phyloP scores from a whole-genome alignment of 73 alveolate genomes.

The Uronychia binucleata region DNA sequence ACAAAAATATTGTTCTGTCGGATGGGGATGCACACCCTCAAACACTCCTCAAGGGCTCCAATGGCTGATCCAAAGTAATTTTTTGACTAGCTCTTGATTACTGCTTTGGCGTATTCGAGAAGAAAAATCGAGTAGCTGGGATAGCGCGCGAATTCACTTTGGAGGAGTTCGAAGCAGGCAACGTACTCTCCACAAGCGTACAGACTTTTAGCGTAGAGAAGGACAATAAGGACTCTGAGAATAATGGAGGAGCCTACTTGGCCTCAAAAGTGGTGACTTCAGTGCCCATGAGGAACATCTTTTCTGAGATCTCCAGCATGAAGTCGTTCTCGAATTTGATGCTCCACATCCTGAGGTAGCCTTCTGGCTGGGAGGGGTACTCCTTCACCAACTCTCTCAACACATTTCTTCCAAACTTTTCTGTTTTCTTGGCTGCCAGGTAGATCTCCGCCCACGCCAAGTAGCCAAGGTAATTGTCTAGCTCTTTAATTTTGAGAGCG shows the following conservation, averaged over 20 bases:
- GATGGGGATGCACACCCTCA: slow-evolving; percentile 4
- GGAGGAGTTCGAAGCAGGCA: slow-evolving; percentile 21
- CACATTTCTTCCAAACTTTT: slow-evolving; percentile 42
- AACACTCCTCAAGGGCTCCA: slow-evolving; percentile 44
- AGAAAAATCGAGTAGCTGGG: slow-evolving; percentile 18
- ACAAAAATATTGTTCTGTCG: slow-evolving; percentile 1
- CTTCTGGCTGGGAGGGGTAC: slow-evolving; percentile 51
- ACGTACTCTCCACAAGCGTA: not conserved
- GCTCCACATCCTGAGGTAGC: slow-evolving; percentile 65
- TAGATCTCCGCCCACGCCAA: slow-evolving; percentile 70
- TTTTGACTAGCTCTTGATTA: not conserved
- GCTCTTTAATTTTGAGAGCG: slow-evolving; percentile 47
- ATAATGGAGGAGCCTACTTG: not conserved
- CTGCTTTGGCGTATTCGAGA: slow-evolving; percentile 10
- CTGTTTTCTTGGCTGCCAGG: not conserved
- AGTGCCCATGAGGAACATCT: slow-evolving; percentile 9
- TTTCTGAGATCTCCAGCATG: not conserved
- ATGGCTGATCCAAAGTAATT: slow-evolving; percentile 25
- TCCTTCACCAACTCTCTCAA: slow-evolving; percentile 41
- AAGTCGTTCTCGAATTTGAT: not conserved
- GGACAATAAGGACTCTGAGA: not conserved
- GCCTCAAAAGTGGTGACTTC: slow-evolving; percentile 2
- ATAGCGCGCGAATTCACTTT: slow-evolving; percentile 2
- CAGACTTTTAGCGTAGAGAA: slow-evolving; percentile 12
- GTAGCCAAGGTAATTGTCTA: slow-evolving; percentile 53